Conservation (phyloP, 331 rosid genomes). For the Quercus tomentella region DNA sequence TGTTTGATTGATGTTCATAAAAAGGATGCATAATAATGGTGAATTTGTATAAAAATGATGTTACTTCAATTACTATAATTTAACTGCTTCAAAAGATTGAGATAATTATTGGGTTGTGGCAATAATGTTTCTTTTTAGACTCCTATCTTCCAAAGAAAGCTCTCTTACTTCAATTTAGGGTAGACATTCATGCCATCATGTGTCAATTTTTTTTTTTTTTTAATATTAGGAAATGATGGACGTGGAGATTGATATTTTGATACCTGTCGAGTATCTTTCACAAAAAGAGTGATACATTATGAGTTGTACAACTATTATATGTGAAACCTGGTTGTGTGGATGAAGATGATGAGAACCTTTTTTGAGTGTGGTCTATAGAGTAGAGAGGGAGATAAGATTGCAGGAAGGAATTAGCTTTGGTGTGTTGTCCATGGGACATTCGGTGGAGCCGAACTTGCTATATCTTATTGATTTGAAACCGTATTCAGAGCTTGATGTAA, state of each 20-base stretch:
- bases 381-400: background rate
- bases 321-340: slow-evolving; percentile 18
- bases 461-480: background rate
- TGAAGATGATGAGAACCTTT: slow-evolving; percentile 11
- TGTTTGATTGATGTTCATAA: too few species aligned
- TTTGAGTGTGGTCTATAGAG: background rate
- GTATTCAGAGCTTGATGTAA: too few species aligned
- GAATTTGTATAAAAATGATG: too few species aligned
- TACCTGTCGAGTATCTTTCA: slow-evolving; percentile 20
- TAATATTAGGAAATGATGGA: slow-evolving; percentile 1
- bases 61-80: too few species aligned
- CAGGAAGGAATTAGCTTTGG: background rate
- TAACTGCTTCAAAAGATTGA: too few species aligned
- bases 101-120: too few species aligned
- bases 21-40: too few species aligned
- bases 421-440: slow-evolving; percentile 7
- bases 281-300: background rate
- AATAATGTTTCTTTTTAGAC: too few species aligned
- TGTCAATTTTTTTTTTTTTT: background rate
- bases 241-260: slow-evolving; percentile 10
- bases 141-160: too few species aligned
- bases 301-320: background rate
- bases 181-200: background rate
- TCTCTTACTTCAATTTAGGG: background rate
- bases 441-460: slow-evolving; percentile 4